Evolutionary conservation across 257 asterid genomes (phyloP), one percentile per base, ranked within the genome.

Genomic region (Hygrophila difformis): DNA sequence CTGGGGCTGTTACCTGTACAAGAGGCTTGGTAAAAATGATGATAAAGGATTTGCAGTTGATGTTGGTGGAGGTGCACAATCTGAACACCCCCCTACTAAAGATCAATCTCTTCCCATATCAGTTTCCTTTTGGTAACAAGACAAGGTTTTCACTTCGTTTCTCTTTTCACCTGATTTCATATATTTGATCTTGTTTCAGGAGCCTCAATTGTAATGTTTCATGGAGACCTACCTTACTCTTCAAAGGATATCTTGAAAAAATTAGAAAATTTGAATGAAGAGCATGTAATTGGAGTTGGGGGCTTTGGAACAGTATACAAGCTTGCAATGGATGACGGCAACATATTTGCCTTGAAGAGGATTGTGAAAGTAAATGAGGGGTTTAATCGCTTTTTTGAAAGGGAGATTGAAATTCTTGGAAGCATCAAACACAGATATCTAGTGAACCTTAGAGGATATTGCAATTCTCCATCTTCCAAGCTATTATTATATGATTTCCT

Each of bases 271-370:
- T 63, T 88, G 63, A 81, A 63, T 60, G 97, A 81, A 59, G 95
- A 84, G 63, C 93, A 79, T 66, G 66, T 88, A 36, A 84, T 88
- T 62, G 97, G 97, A 36, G 63, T 72, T 6, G 97, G 97, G 47
- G 97, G 97, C 35, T 88, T 88, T 64, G 95, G 95, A 63, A 88
- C 95, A 22, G 95, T 88, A 24, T 88, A 88, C 76, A 84, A 75
- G 72, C 95, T 88, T 58, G 75, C 75, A 0, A 88, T 88, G 97
- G 97, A 88, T 57, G 97, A 88, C 13, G 52, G 52, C 53, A 74
- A 60, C 61, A 69, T 74, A 59, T 83, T 83, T 67, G 94, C 94
- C 7, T 67, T 83, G 62, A 83, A 83, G 63, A 79, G 81, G 55
- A 83, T 83, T 38, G 73, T 74, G 49, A 79, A 79, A 68, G 61